Conservation (phyloP, 2,329 filamentous ascomycete genomes). For the Xenoacremonium recifei region DNA sequence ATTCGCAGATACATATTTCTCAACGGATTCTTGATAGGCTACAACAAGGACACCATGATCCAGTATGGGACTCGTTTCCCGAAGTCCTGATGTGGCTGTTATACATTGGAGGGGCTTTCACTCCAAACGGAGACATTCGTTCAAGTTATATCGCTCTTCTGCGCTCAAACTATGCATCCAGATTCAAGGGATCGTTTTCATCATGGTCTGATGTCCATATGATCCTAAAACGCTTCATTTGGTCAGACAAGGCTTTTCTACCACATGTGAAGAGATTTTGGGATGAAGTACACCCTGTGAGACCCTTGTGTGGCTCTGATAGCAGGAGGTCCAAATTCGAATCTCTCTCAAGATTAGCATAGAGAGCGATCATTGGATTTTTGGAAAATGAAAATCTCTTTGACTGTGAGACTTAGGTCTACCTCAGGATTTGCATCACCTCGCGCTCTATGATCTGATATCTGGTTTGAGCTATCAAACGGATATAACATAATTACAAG, state of each 20-base stretch:
- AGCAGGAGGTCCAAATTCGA: background rate
- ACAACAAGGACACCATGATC: conserved; percentile 26
- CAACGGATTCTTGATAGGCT: conserved; percentile 31
- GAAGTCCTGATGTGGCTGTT: conserved; percentile 37
- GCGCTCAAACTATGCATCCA: conserved; percentile 11
- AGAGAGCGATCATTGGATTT: background rate
- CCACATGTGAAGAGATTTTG: conserved; percentile 30
- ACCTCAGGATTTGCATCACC: background rate
- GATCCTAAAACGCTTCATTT: conserved; percentile 35
- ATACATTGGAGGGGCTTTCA: conserved; percentile 37
- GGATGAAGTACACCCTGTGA: conserved; percentile 19
- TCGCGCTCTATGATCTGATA: background rate
- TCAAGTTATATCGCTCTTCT: conserved; percentile 27
- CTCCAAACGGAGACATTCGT: conserved; percentile 26
- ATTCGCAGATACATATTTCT: conserved; percentile 27
- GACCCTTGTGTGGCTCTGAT: background rate
- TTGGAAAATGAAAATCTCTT: background rate
- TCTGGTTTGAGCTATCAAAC: background rate
- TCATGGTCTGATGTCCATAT: conserved; percentile 32
- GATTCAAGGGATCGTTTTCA: conserved; percentile 15
- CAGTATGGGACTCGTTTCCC: conserved; percentile 29
- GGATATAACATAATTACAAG: background rate
- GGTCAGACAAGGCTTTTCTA: conserved; percentile 38
- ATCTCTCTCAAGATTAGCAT: background rate
- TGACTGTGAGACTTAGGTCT: too few relatives aligned